Evolutionary conservation across 495 filamentous ascomycete genomes (phyloP).

Genomic region (Penicillium cinerascens): DNA sequence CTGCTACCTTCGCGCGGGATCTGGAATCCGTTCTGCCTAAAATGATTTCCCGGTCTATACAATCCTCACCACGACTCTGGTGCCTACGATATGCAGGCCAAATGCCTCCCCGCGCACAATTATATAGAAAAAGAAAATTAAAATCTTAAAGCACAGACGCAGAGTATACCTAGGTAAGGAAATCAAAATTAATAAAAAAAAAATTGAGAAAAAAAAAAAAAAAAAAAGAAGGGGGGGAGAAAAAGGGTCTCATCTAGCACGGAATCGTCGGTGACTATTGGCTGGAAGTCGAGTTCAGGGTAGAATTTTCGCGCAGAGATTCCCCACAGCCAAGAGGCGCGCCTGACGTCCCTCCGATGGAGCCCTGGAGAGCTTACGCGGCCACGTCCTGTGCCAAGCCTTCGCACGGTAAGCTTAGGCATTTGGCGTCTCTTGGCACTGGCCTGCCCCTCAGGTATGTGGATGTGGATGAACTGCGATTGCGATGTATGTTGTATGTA

Average conservation of each 20-base stretch:
- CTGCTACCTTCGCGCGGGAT: slow-evolving; percentile 4
- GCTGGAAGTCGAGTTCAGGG: slow-evolving; percentile 1
- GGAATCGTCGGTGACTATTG: not conserved
- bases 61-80: too few relatives aligned
- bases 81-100: not conserved
- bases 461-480: not conserved
- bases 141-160: not conserved
- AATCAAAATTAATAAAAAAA: not conserved
- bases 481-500: too few relatives aligned
- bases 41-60: not conserved
- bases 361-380: slow-evolving; percentile 24
- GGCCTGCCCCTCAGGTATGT: not conserved
- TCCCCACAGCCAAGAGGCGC: slow-evolving; percentile 15
- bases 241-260: not conserved
- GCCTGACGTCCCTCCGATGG: slow-evolving; percentile 18
- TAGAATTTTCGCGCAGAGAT: slow-evolving; percentile 1
- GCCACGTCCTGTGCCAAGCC: slow-evolving; percentile 26
- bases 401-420: slow-evolving; percentile 27
- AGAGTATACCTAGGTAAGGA: not conserved
- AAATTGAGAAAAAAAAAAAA: not conserved
- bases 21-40: not conserved
- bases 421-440: slow-evolving; percentile 27
- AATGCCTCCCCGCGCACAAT: not conserved
- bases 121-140: not conserved
- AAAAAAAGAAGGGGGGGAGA: too few relatives aligned